Percentiles rank a stretch among this genome's conserved stretches.
Evolutionary conservation across 768 basidiomycete species (phyloP).

Genomic region (Phylloporus sp.): DNA sequence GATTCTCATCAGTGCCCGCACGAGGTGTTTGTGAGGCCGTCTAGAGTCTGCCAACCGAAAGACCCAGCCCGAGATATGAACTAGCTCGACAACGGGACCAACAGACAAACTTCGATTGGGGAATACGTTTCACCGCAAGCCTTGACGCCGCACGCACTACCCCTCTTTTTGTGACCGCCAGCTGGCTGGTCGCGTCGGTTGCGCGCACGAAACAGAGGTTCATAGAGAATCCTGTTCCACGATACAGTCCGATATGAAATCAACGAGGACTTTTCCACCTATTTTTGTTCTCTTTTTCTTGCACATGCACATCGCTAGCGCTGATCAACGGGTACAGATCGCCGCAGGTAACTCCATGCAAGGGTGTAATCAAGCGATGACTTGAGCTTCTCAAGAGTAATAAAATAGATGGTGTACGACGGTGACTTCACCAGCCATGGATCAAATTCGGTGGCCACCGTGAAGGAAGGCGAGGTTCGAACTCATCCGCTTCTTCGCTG

Average conservation of each 20-base stretch:
- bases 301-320: background rate
- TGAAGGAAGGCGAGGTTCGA: too few species aligned
- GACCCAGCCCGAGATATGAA: background rate
- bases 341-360: background rate
- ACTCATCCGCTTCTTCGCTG: too few species aligned
- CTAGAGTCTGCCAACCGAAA: constrained; percentile 5
- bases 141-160: background rate
- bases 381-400: background rate
- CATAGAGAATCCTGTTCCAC: constrained; percentile 4
- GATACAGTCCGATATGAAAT: constrained; percentile 20
- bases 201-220: constrained; percentile 19
- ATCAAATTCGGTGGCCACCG: background rate
- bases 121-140: background rate
- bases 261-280: background rate
- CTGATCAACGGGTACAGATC: constrained; percentile 17
- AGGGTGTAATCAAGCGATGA: background rate
- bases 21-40: constrained; percentile 23
- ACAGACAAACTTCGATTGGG: background rate
- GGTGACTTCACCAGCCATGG: too few species aligned
- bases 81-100: background rate
- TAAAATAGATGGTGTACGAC: background rate
- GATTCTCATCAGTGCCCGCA: constrained; percentile 9
- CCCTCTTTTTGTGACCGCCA: background rate
- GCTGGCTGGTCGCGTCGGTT: constrained; percentile 7
- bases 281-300: background rate